Conservation (phyloP, 1,284 basidiomycete genomes). For the Puccinia polysora region DNA sequence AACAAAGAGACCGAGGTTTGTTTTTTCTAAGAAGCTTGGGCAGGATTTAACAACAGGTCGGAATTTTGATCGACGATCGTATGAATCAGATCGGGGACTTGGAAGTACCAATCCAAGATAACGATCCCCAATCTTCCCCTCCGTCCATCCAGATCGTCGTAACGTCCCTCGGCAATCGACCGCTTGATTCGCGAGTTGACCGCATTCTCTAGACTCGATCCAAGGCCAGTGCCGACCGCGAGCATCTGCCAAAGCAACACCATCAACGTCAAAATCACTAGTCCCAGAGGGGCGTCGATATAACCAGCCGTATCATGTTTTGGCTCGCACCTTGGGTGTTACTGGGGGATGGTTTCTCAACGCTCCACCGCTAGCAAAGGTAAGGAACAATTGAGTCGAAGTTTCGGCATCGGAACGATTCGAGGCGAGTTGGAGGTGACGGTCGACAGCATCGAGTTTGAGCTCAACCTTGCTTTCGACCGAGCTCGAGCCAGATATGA, state of each 20-base stretch:
- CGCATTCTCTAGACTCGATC: not conserved
- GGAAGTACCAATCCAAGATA: slow-evolving; percentile 35
- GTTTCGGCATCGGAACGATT: slow-evolving; percentile 2
- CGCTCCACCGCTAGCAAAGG: slow-evolving; percentile 47
- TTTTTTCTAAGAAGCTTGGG: no score
- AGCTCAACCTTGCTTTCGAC: slow-evolving; percentile 44
- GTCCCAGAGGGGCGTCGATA: not conserved
- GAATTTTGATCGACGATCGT: slow-evolving; percentile 15
- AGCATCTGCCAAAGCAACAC: slow-evolving; percentile 21
- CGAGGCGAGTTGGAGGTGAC: slow-evolving; percentile 45
- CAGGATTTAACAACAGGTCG: no score
- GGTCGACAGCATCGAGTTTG: slow-evolving; percentile 45
- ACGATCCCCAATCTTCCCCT: slow-evolving; percentile 18
- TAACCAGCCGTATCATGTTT: not conserved
- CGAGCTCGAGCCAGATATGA: slow-evolving; percentile 43
- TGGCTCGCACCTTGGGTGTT: slow-evolving; percentile 10
- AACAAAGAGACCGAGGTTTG: no score
- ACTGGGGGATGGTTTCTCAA: slow-evolving; percentile 27
- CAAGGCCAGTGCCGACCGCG: slow-evolving; percentile 2
- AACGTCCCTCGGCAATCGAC: not conserved
- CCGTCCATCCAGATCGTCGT: not conserved
- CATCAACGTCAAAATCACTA: not conserved
- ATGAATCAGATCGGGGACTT: slow-evolving; percentile 10
- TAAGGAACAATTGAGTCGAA: slow-evolving; percentile 47
- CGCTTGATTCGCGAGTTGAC: slow-evolving; percentile 12